phyloP scores from a whole-genome alignment of 2,329 filamentous ascomycete genomes.

The Laburnicola sp. region DNA sequence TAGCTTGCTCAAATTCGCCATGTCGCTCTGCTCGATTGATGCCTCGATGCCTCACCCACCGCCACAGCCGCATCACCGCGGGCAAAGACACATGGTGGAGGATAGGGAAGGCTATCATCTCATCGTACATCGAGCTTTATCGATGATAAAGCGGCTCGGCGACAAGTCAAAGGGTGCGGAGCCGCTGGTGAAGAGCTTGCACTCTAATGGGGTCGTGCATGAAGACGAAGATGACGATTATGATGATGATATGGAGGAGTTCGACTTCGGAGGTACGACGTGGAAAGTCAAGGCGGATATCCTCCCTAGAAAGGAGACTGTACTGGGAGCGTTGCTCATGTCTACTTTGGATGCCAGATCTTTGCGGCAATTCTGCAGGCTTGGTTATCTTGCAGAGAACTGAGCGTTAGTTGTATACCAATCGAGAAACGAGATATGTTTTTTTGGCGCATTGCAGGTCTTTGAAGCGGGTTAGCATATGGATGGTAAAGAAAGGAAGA shows the following conservation, averaged over 20 bases:
- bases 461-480: neutral
- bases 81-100: conserved; percentile 38
- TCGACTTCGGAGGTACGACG: conserved; percentile 33
- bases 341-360: conserved; percentile 49
- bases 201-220: conserved; percentile 31
- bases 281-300: conserved; percentile 47
- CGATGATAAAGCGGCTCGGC: conserved; percentile 52
- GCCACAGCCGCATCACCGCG: conserved; percentile 34
- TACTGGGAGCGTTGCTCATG: conserved; percentile 52
- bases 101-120: conserved; percentile 44
- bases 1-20: conserved; percentile 75
- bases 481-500: neutral
- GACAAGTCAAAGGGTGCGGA: conserved; percentile 49
- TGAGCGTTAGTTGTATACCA: conserved; percentile 10
- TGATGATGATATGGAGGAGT: conserved; percentile 38
- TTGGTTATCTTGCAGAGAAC: conserved; percentile 42
- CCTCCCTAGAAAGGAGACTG: conserved; percentile 50
- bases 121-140: conserved; percentile 51
- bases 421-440: neutral
- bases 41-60: conserved; percentile 30
- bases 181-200: conserved; percentile 32
- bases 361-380: conserved; percentile 47
- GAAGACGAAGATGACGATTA: conserved; percentile 33
- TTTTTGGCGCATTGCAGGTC: conserved; percentile 5
- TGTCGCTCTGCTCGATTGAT: conserved; percentile 58